Conservation (phyloP, 805 yeast genomes). For the Teunomyces gatunensis region DNA sequence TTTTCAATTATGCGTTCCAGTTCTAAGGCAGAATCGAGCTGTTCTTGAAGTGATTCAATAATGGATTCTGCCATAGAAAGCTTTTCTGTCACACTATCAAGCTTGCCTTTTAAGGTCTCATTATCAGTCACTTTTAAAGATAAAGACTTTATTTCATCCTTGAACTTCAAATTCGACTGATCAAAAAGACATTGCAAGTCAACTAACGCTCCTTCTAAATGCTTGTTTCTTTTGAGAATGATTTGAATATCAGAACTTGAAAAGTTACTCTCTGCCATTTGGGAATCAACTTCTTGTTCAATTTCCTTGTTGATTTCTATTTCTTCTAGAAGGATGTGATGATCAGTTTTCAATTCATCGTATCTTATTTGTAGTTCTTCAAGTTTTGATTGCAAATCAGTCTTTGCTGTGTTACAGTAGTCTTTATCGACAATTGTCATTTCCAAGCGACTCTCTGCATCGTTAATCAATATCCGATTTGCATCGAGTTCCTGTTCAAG, state of each 20-base stretch:
- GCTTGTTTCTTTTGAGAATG: conserved; percentile 31
- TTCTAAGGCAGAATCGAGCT: conserved; percentile 32
- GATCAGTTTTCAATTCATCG: conserved; percentile 27
- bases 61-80: conserved; percentile 20
- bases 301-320: conserved; percentile 34
- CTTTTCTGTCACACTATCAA: conserved; percentile 23
- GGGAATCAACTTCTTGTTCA: conserved; percentile 28
- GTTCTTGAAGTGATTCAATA: conserved; percentile 26
- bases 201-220: conserved; percentile 41
- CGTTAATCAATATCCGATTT: conserved; percentile 1
- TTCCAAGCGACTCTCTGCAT: conserved; percentile 26
- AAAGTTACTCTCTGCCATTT: conserved; percentile 11
- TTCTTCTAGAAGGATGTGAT: conserved; percentile 34
- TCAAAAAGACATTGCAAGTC: conserved; percentile 27
- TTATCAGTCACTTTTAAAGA: conserved; percentile 15
- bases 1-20: conserved; percentile 36
- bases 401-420: conserved; percentile 33
- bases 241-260: conserved; percentile 17
- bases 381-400: conserved; percentile 23
- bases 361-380: conserved; percentile 26
- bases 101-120: conserved; percentile 28
- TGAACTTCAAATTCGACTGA: conserved; percentile 23
- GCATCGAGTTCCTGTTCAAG: conserved; percentile 14
- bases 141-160: conserved; percentile 16
- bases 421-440: conserved; percentile 44